Evolutionary conservation across 306 rosid species (phyloP), one percentile per base, ranked within the genome.

Genomic region (Quercus dentata): DNA sequence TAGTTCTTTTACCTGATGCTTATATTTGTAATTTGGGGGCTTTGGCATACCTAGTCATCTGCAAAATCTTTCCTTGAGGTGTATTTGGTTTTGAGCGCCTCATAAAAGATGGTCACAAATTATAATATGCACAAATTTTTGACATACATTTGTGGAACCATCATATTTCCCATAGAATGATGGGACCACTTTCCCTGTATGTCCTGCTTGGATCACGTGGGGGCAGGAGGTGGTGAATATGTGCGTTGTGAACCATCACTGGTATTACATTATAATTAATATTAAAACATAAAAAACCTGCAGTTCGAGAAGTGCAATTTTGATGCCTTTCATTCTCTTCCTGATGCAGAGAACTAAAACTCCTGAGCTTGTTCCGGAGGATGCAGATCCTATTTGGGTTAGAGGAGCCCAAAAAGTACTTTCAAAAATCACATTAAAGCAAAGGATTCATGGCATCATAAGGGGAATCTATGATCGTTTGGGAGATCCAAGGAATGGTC

Each of bases 401-500:
- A 88, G 79, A 71, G 82, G 90, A 63, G 84, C 75, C 57, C 91
- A 88, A 73, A 84, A 71, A 58, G 58, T 87, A 76, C 83, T 90
- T 71, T 74, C 89, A 63, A 56, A 76, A 72, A 85, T 70, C 76
- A 59, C 57, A 6, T 28, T 92, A 63, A 89, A 84, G 87, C 92
- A 75, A 83, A 70, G 72, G 35, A 51, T 86, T 79, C 79, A 61
- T 20, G 78, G 81, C 80, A 44, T 78, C 33, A 57, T 86, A 81
- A 70, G 76, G 49, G 83, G 90, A 84, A 74, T 88, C 79, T 73
- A 73, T 74, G 90, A 83, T 72, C 78, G 81, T 58, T 76, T 81
- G 17, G 89, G 82, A 21, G 99, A 95, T 83, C 99, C 99, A 44
- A 90, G 98, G 83, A 76, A 91, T 70, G 99, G 98, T 83, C 98